A percentile compares a stretch with the other conserved stretches of the same genome.
Conservation (phyloP, 768 basidiomycete species). For the Mycena epipterygia region DNA sequence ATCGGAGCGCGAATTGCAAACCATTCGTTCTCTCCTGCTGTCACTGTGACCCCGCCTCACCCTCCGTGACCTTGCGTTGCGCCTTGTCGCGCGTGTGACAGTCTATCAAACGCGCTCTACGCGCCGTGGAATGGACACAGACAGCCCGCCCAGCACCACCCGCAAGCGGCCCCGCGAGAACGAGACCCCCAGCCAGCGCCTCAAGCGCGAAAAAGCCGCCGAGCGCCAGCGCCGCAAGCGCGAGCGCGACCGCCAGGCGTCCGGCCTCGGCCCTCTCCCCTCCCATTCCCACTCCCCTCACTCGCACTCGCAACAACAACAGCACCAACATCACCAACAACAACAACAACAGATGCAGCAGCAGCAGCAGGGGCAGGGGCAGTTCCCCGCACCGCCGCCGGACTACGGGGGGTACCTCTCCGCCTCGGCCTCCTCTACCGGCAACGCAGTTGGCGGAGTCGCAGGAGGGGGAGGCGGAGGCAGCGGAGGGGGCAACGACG, state of each 20-base stretch:
- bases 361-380: no score
- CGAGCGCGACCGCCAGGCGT: conserved; percentile 69
- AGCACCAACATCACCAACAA: conserved; percentile 38
- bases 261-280: conserved; percentile 48
- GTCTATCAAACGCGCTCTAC: conserved; percentile 17
- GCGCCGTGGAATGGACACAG: conserved; percentile 28
- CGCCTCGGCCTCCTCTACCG: no score
- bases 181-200: conserved; percentile 79
- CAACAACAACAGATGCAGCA: no score
- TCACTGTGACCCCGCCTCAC: neutral
- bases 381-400: no score
- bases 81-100: conserved; percentile 15
- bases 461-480: no score
- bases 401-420: no score
- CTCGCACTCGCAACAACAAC: conserved; percentile 41
- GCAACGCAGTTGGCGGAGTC: no score
- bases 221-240: conserved; percentile 89
- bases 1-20: no score
- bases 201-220: conserved; percentile 89
- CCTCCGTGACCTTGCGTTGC: neutral
- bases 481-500: no score
- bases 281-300: conserved; percentile 54
- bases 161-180: conserved; percentile 77
- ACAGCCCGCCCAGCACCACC: conserved; percentile 36
- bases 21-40: neutral